Evolutionary conservation across 768 basidiomycete species (phyloP), one percentile per base, ranked within the genome.

Genomic region (Suillus fuscotomentosus): DNA sequence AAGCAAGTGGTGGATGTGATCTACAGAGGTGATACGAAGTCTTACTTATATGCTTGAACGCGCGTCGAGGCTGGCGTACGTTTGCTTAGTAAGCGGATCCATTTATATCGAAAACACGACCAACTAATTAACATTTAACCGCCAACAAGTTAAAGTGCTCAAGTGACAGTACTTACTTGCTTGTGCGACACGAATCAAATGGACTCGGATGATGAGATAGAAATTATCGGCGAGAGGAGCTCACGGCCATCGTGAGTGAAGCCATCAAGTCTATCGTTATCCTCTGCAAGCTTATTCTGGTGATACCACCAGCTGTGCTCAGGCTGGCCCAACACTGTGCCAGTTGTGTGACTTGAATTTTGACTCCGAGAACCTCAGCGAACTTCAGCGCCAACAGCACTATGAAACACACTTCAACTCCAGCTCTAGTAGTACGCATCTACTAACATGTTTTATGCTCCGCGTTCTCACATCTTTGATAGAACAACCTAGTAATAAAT

Each of bases 341-440:
- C 83, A 81, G 55, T 71, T 90, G 56, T 92, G 91, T 68, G 60
- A 65, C 17, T 13, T 47, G 20, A 76, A 81, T 60, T 73, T 92
- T 13, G 70, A 81, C 60, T 73, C 92, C 15, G 70, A 75, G 17
- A 67, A 69, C 5, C 69, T 84, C 51, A 73, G 79, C 7, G 57
- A 71, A 0, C 15, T 66, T 2, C 71, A 84, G 66, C 83, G 87
- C 31, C 72, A 83, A 61, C 68, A 71, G 13, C 91, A 93, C 69
- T 90, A 88, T 69, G 79, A 86, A 4, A 41, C 64, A 3, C 90
- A 92, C 72, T 73, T 81, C 34, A 64, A 31, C 15, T 11, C 50
- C 20, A 54, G 71, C 5, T 45, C 70, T 54, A 39, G 14, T 22
- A 47, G 68, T 77, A 31, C 36, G 65, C 36, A 47, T 41, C 31